These are phyloP conservation scores for Picea sitchensis DNA, from an alignment of 75 land plant species.

Conservation along the genomic window DNA sequence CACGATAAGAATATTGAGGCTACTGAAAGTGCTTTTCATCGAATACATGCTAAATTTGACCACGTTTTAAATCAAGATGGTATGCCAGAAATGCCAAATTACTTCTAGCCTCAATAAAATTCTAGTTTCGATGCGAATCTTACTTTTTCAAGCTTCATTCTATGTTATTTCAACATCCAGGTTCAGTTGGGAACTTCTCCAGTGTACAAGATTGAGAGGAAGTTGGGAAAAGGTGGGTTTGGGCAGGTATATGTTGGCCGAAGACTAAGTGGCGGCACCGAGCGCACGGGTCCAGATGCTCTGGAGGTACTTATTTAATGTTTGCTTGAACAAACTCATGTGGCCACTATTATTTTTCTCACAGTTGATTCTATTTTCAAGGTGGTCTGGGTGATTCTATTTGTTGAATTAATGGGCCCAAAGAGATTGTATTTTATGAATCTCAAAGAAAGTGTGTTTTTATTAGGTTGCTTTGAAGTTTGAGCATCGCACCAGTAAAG, in stretches of 20 bases:
- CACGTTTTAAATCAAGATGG: neutral
- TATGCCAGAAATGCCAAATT: neutral
- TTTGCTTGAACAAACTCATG: constrained; percentile 1
- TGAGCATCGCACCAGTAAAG: constrained; percentile 93
- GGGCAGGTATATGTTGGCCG: constrained; percentile 96
- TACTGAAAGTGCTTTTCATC: neutral
- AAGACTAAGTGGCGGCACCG: constrained; percentile 70
- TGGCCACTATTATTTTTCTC: neutral
- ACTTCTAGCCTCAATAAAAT: neutral
- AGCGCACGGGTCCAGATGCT: constrained; percentile 86
- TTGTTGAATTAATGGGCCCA: neutral
- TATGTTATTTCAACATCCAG: constrained; percentile 26
- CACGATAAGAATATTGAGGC: neutral
- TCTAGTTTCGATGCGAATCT: neutral
- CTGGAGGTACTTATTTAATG: constrained; percentile 53
- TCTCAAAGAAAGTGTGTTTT: neutral
- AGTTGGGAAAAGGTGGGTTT: constrained; percentile 96
- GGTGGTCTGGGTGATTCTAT: too few relatives aligned
- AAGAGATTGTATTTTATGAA: neutral
- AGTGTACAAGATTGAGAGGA: constrained; percentile 80
- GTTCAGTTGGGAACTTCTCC: constrained; percentile 95
- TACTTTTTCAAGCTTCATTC: neutral
- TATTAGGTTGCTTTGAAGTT: constrained; percentile 88
- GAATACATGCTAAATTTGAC: neutral
- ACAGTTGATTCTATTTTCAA: neutral